Base-by-base conservation (phyloP, 176 grass and related monocot genomes). In the Carex scoparia region DNA sequence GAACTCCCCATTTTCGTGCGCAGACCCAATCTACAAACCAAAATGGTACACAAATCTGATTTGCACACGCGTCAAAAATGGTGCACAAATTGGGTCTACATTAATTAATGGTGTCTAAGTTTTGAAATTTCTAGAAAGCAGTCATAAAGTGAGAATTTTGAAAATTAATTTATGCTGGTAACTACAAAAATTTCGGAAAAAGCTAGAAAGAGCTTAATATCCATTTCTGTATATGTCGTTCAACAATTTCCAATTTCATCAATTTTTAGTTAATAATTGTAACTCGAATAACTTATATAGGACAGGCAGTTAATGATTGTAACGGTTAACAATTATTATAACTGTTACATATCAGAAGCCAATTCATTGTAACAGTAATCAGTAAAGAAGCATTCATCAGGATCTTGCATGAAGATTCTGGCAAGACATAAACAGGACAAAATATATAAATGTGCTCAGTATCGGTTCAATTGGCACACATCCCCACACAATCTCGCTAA, bases 331-430 rank as follows among this genome's bases (percentile, higher is more conserved):
- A 61, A 61, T 61, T 19, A 61, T 23, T 37, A 10, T 69, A 69
- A 69, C 31, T 69, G 66, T 42, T 69, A 69, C 66, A 69, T 69
- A 69, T 38, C 66, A 69, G 66, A 69, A 32, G 66, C 66, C 35
- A 69, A 37, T 40, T 69, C 33, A 38, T 69, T 15, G 33, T n/a
- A 71, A 48, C 40, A 48, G 69, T 72, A 4, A 69, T 15, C 18
- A 48, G 2, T 48, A 44, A 72, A 48, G 69, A 37, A 48, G 18
- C 4, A 72, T 19, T 44, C 69, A 46, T 38, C 66, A 69, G 18
- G 40, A 48, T 72, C 16, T 72, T 48, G 38, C 69, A 72, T 46
- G 69, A 72, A 72, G 33, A 48, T 0, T 2, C 33, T 35, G 33
- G 16, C 38, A 23, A 10, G 38, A 71, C 18, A 72, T 70, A 38